phyloP scores from a whole-genome alignment of 805 yeast species.

The Candida ulmi region DNA sequence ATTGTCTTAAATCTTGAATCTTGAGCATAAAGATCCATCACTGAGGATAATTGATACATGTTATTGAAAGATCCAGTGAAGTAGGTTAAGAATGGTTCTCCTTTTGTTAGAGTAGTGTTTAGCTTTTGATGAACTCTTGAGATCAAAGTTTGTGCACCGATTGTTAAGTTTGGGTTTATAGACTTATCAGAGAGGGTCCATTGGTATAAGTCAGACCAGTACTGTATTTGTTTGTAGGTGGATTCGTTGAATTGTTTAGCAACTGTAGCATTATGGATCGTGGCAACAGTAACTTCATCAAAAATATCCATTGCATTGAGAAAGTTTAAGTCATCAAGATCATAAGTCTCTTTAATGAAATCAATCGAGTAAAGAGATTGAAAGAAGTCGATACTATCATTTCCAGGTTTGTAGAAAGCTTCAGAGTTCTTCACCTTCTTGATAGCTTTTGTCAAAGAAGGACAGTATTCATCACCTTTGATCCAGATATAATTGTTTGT shows the following conservation, averaged over 20 bases:
- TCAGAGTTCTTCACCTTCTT: constrained; percentile 24
- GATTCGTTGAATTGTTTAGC: constrained; percentile 27
- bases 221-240: constrained; percentile 25
- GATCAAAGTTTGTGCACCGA: constrained; percentile 38
- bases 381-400: constrained; percentile 33
- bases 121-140: constrained; percentile 30
- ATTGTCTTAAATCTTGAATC: constrained; percentile 37
- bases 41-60: constrained; percentile 35
- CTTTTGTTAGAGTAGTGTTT: constrained; percentile 29
- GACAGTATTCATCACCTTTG: constrained; percentile 38
- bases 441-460: constrained; percentile 30
- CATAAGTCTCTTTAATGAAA: constrained; percentile 21
- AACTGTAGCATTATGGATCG: constrained; percentile 36
- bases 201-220: constrained; percentile 35
- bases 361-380: constrained; percentile 26
- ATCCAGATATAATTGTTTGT: constrained; percentile 36
- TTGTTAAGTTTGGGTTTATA: constrained; percentile 24
- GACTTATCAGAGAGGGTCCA: constrained; percentile 28
- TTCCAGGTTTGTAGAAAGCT: constrained; percentile 24
- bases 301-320: constrained; percentile 34
- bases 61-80: constrained; percentile 41
- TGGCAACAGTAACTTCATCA: constrained; percentile 35
- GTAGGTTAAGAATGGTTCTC: constrained; percentile 35
- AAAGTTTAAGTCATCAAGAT: constrained; percentile 28
- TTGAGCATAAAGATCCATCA: constrained; percentile 28